Conservation (phyloP, 2,329 filamentous ascomycete species). For the Colletotrichum siamense region DNA sequence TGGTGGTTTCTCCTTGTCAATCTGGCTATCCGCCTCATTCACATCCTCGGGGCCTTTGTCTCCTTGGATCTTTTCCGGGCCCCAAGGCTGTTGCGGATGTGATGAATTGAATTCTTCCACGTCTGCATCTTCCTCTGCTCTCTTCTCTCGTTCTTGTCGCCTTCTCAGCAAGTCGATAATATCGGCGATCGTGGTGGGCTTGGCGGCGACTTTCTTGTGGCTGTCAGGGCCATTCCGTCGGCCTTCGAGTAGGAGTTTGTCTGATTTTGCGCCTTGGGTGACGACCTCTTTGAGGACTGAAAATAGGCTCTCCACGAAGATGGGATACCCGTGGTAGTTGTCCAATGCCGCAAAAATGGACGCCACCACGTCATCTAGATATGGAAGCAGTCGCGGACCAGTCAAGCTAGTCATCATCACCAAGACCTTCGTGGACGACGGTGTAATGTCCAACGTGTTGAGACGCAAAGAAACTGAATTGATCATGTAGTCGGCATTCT, state of each 20-base stretch:
- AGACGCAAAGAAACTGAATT: constrained; percentile 89
- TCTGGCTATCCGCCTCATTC: constrained; percentile 14
- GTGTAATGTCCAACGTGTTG: constrained; percentile 90
- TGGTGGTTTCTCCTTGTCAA: constrained; percentile 58
- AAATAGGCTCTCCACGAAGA: constrained; percentile 86
- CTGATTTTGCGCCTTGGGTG: constrained; percentile 75
- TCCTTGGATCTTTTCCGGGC: not conserved
- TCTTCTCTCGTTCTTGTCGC: constrained; percentile 30
- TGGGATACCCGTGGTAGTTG: constrained; percentile 90
- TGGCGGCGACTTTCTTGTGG: constrained; percentile 45
- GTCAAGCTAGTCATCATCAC: constrained; percentile 93
- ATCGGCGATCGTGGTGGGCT: constrained; percentile 43
- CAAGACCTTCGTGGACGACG: constrained; percentile 87
- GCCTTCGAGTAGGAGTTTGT: constrained; percentile 52
- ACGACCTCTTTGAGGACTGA: constrained; percentile 82
- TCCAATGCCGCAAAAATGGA: constrained; percentile 94
- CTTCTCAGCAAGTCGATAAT: constrained; percentile 60
- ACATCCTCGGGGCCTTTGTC: constrained; percentile 28
- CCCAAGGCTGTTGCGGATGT: constrained; percentile 42
- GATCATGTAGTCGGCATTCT: constrained; percentile 95
- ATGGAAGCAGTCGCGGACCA: constrained; percentile 81
- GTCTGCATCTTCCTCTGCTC: constrained; percentile 36
- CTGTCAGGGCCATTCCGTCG: constrained; percentile 37
- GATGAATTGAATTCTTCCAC: constrained; percentile 31
- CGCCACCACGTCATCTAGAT: constrained; percentile 87